Conservation (phyloP, 441 rosid genomes). For the Breynia disticha region DNA sequence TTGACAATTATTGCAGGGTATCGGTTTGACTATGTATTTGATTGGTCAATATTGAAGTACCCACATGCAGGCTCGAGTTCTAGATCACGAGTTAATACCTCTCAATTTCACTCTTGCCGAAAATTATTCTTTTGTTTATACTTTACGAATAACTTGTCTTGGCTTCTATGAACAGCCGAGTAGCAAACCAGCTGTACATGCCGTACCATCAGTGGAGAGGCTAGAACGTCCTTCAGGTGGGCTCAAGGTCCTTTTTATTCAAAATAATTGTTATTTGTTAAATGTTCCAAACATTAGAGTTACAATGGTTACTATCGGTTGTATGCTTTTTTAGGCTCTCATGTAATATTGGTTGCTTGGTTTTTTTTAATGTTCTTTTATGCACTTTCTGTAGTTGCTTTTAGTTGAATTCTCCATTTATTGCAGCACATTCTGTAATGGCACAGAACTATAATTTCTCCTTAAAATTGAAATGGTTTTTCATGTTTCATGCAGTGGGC, state of each 20-base stretch:
- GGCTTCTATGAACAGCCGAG: conserved; percentile 35
- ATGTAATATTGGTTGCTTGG: too few relatives aligned
- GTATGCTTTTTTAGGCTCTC: not conserved
- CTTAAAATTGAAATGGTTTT: not conserved
- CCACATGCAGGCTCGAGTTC: conserved; percentile 81
- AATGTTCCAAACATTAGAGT: not conserved
- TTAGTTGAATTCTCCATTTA: too few relatives aligned
- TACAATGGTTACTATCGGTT: not conserved
- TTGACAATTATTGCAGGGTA: conserved; percentile 43
- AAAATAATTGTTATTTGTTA: not conserved
- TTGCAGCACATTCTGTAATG: not conserved
- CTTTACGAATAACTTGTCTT: not conserved
- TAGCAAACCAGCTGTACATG: conserved; percentile 40
- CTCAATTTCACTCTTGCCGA: conserved; percentile 8
- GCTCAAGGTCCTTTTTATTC: not conserved
- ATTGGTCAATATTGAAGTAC: conserved; percentile 83
- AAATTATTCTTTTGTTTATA: not conserved
- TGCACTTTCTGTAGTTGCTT: not conserved
- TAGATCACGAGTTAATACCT: conserved; percentile 53
- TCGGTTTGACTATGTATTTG: conserved; percentile 53
- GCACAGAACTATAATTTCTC: not conserved
- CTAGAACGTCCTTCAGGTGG: conserved; percentile 61
- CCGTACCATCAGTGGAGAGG: conserved; percentile 64
- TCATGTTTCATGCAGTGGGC: conserved; percentile 30
- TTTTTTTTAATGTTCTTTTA: too few relatives aligned